A percentile compares a stretch with the other conserved stretches of the same genome.
Conservation (phyloP, 169 alveolate species). For the Cystoisospora suis region DNA sequence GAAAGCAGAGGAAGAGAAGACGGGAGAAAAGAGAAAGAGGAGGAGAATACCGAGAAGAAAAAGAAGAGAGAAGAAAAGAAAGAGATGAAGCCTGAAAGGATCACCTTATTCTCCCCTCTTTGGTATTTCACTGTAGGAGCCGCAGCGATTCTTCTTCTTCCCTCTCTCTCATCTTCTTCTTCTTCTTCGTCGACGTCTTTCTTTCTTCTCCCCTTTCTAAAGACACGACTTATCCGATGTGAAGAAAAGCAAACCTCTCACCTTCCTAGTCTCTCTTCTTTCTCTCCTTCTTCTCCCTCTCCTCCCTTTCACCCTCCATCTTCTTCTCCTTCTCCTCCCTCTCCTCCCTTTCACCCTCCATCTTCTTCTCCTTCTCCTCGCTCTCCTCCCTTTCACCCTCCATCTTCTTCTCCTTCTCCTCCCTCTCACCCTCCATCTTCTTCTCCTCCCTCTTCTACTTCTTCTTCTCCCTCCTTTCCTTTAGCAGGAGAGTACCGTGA, state of each 20-base stretch:
- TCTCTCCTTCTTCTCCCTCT: neutral
- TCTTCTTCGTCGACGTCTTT: neutral
- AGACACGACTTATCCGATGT: neutral
- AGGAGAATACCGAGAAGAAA: neutral
- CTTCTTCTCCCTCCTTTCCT: constrained; percentile 2
- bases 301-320: neutral
- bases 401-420: neutral
- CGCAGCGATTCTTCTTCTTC: neutral
- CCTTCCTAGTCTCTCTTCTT: neutral
- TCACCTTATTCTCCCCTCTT: neutral
- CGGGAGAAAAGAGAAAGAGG: neutral
- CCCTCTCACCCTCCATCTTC: neutral
- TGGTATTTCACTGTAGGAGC: neutral
- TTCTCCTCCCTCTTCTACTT: neutral
- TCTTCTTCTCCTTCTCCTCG: neutral
- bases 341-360: neutral
- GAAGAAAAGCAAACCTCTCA: neutral
- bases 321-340: neutral
- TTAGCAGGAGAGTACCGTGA: constrained; percentile 23
- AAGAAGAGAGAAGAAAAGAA: neutral
- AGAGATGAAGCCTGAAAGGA: neutral
- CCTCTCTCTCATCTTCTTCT: neutral
- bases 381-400: neutral
- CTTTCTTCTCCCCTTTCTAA: neutral
- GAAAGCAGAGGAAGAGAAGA: neutral